A percentile compares a stretch with the other conserved stretches of the same genome.
Conservation (phyloP, 176 grass and related monocot species). For the Neostapfia colusana region DNA sequence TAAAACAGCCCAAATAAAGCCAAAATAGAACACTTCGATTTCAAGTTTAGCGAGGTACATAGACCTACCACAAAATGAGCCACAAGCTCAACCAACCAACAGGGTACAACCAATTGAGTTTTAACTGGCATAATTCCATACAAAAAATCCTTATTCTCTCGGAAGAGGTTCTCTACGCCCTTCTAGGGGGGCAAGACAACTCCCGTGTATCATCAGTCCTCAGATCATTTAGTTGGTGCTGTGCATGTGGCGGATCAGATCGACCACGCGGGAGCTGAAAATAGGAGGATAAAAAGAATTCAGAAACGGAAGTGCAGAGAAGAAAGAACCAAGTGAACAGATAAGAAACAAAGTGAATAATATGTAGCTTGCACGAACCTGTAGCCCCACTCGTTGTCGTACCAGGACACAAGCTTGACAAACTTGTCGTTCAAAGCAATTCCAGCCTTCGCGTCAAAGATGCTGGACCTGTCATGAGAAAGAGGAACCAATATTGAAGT, state of each 20-base stretch:
- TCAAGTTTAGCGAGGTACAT: not conserved
- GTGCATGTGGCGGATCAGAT: slow-evolving; percentile 85
- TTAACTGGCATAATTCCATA: slow-evolving; percentile 13
- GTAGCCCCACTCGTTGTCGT: slow-evolving; percentile 78
- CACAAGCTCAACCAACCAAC: slow-evolving; percentile 22
- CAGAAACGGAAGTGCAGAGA: not conserved
- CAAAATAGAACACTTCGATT: not conserved
- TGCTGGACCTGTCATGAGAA: slow-evolving; percentile 46
- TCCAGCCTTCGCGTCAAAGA: slow-evolving; percentile 65
- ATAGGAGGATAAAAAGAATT: not conserved
- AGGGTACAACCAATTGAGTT: slow-evolving; percentile 30
- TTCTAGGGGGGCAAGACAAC: slow-evolving; percentile 27
- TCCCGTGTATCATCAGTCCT: slow-evolving; percentile 28
- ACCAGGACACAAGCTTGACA: slow-evolving; percentile 65
- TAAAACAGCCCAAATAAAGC: not conserved
- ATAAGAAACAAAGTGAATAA: too few relatives aligned
- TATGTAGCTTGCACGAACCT: slow-evolving; percentile 39
- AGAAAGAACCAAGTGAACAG: not conserved
- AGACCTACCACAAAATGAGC: slow-evolving; percentile 33
- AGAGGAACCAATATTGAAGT: not conserved
- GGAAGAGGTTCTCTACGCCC: slow-evolving; percentile 29
- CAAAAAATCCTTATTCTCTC: slow-evolving; percentile 47
- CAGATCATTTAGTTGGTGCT: slow-evolving; percentile 50
- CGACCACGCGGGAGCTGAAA: slow-evolving; percentile 76
- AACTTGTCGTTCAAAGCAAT: slow-evolving; percentile 65